phyloP scores from a whole-genome alignment of 441 rosid genomes.

The Arabidopsis lyrata region DNA sequence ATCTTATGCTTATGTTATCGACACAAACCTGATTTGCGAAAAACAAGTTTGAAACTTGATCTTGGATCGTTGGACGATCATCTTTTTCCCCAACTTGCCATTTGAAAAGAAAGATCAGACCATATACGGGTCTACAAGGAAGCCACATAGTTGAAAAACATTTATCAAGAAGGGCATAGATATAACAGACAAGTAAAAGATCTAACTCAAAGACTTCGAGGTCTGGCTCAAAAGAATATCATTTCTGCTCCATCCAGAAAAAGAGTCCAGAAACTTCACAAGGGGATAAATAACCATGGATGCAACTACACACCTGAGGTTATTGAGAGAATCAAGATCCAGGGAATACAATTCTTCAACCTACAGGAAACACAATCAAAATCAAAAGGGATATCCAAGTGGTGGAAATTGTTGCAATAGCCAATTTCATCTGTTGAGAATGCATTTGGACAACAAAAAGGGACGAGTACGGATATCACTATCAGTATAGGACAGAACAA shows the following conservation, averaged over 20 bases:
- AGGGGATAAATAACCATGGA: not conserved
- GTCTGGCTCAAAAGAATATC: not conserved
- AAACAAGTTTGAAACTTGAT: constrained; percentile 78
- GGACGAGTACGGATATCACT: too few species aligned
- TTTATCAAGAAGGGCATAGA: not conserved
- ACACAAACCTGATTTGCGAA: constrained; percentile 89
- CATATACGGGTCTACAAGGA: constrained; percentile 82
- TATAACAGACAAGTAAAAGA: not conserved
- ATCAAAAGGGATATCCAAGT: not conserved
- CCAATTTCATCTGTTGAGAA: not conserved
- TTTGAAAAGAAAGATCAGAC: constrained; percentile 96
- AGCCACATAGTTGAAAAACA: constrained; percentile 25
- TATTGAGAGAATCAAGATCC: constrained; percentile 88
- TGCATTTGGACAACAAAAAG: not conserved
- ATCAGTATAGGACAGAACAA: not conserved
- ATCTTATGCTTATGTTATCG: not conserved
- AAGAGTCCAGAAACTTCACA: not conserved
- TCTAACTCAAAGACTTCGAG: not conserved
- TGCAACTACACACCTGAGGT: constrained; percentile 64
- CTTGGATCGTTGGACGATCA: constrained; percentile 80
- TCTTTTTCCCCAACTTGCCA: constrained; percentile 97
- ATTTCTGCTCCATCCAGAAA: not conserved
- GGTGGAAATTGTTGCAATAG: not conserved
- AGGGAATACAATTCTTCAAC: constrained; percentile 96
- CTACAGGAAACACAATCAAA: constrained; percentile 46